phyloP scores from a whole-genome alignment of 2,329 filamentous ascomycete genomes.

The Sporothrix inflata region DNA sequence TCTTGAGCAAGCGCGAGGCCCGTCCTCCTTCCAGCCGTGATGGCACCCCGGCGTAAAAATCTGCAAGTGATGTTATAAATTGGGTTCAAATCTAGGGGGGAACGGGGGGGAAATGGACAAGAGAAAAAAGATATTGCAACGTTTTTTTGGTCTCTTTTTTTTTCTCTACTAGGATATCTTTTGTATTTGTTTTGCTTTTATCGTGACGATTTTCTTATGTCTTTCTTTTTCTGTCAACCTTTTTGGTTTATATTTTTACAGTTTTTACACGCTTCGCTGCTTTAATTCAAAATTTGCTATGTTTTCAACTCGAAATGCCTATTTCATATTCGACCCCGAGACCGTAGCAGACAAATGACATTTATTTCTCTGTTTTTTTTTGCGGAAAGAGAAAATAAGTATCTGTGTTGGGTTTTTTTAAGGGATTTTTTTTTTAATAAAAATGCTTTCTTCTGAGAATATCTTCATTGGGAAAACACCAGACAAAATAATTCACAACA shows the following conservation, averaged over 20 bases:
- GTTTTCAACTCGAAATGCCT: neutral
- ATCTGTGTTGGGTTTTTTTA: too few relatives aligned
- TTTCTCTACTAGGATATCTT: constrained; percentile 17
- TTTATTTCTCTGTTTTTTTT: too few relatives aligned
- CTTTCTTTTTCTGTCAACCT: neutral
- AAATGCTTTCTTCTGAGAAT: too few relatives aligned
- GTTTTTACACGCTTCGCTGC: neutral
- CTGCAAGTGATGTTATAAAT: neutral
- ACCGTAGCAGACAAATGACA: too few relatives aligned
- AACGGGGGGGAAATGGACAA: neutral
- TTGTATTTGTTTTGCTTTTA: neutral
- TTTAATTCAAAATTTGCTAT: neutral
- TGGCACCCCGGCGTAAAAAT: constrained; percentile 41
- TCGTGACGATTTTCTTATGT: constrained; percentile 5
- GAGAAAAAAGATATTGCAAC: neutral
- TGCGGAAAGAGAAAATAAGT: too few relatives aligned
- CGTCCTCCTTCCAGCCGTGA: constrained; percentile 50
- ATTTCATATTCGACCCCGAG: neutral
- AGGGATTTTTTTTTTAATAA: too few relatives aligned
- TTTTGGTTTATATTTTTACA: neutral
- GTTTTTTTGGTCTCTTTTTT: neutral
- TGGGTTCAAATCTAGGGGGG: neutral
- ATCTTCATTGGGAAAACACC: neutral
- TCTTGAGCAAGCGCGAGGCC: constrained; percentile 57
- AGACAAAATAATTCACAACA: neutral